Evolutionary conservation across 2,329 filamentous ascomycete species (phyloP), one percentile per base, ranked within the genome.

Genomic region (Cordyceps javanica): DNA sequence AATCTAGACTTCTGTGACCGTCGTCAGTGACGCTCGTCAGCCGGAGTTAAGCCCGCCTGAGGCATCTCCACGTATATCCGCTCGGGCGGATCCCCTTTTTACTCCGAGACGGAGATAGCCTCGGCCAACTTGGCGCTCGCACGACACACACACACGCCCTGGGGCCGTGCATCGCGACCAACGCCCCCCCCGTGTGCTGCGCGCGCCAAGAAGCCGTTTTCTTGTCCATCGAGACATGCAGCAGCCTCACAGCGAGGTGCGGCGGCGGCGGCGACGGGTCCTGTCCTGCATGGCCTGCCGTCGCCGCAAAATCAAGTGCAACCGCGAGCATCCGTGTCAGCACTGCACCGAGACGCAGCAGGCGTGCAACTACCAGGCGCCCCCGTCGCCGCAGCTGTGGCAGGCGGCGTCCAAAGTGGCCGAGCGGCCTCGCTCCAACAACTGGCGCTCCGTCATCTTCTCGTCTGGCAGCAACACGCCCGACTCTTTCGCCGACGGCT

Each of bases 241-340:
- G 54, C 44, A 42, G 26, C 34, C 25, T 41, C 54, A 42, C 14
- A 49, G 26, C 44, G 23, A 41, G 30, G 54, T 57, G 11, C 44
- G 54, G 14, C 44, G 54, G 19, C 36, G 54, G 5, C 32, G 45
- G 5, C 54, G 55, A 9, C 45, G 46, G 19, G 46, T 57, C 14
- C 28, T 57, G 13, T 76, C 75, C 0, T 77, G 75, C 59, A 60
- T 73, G 16, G 68, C 73, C 59, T 78, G 76, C 63, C 68, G 75
- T 19, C 70, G 72, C 19, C 70, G 75, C 38, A 78, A 78, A 63
- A 70, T 77, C 64, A 76, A 75, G 54, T 78, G 75, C 59, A 72
- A 77, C 59, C 66, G 74, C 1, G 69, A 66, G n/a, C 64, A 69
- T 19, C 75, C 75, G 4, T 78, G 75, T 60, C 57, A 61, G 14